Base-by-base conservation (phyloP, 768 basidiomycete species). In the Phlebiopsis gigantea region DNA sequence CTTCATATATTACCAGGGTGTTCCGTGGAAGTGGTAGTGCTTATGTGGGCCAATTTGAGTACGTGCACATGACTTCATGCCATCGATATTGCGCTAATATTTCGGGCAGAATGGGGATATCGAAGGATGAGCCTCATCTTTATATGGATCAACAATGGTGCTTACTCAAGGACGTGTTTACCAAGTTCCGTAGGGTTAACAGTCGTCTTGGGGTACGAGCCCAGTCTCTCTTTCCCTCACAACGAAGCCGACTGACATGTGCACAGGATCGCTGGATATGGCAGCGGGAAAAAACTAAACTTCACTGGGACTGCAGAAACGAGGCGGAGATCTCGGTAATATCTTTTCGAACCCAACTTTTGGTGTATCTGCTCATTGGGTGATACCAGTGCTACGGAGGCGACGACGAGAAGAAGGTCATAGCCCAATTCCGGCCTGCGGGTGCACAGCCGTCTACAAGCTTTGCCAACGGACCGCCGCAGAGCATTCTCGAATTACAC, bases 221-320 rank as follows among this genome's bases (percentile, higher is more conserved):
- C 42, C 31, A 6, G 12, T 50, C 45, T n/a, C 22, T 22, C 10
- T 48, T 15, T 42, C 24, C n/a, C n/a, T n/a, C n/a, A n/a, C n/a
- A n/a, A n/a, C n/a, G 45, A 12, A 46, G 30, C n/a, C 31, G 15
- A 19, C 28, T 28, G 8, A 17, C 30, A 29, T 19, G n/a, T 57
- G 8, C 17, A 7, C 17, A 39, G 34, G 50, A 53, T 30, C 59
- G 59, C 2, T 60, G 59, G 59, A 47, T 29, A 30, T 60, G 59
- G 59, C 24, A 28, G 14, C 59, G 48, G 4, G 59, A 34, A 29
- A 41, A 41, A 6, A 14, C 47, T 31, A 57, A 57, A 29, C 46
- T 60, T 45, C 49, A 57, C 50, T 60, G 59, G 59, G 55, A 60
- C 44, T 59, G 58, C 30, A 19, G 53, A 30, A 51, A 25, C 46